Evolutionary conservation across 2,329 filamentous ascomycete species (phyloP).

Genomic region (Magnaporthiopsis rhizophila): DNA sequence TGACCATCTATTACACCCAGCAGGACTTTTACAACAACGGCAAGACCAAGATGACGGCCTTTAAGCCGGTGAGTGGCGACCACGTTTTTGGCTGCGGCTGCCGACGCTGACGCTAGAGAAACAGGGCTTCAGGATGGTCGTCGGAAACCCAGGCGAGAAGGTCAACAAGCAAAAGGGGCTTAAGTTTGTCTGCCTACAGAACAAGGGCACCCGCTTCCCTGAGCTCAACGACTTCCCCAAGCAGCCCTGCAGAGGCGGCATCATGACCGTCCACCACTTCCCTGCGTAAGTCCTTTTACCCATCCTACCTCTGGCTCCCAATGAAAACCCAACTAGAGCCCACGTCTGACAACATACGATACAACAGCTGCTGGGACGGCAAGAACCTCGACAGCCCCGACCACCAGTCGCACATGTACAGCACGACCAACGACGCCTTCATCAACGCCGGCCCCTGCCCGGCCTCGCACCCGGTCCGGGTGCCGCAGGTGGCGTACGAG

Average conservation of each 20-base stretch:
- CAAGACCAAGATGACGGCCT: constrained; percentile 30
- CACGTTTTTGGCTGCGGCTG: too few relatives aligned
- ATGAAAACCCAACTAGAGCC: too few relatives aligned
- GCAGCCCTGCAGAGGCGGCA: constrained; percentile 28
- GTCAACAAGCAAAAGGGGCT: constrained; percentile 26
- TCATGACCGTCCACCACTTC: constrained; percentile 35
- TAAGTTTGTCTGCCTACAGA: constrained; percentile 32
- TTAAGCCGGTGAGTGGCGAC: constrained; percentile 26
- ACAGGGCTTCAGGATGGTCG: constrained; percentile 35
- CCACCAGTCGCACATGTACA: constrained; percentile 31
- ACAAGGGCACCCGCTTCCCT: constrained; percentile 29
- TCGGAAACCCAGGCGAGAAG: constrained; percentile 25
- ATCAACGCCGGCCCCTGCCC: constrained; percentile 18
- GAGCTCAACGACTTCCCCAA: constrained; percentile 32
- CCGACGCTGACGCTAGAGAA: not conserved
- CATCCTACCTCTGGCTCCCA: not conserved
- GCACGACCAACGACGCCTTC: constrained; percentile 20
- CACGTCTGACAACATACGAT: not conserved
- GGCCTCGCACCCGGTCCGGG: constrained; percentile 21
- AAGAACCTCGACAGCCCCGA: constrained; percentile 43
- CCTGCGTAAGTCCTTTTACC: constrained; percentile 20
- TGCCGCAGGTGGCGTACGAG: constrained; percentile 31
- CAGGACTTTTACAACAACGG: constrained; percentile 30
- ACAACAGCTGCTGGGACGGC: constrained; percentile 50
- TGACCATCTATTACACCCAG: constrained; percentile 34